Base-by-base conservation (phyloP, 139 green algal genomes). In the Dunaliella sp. region DNA sequence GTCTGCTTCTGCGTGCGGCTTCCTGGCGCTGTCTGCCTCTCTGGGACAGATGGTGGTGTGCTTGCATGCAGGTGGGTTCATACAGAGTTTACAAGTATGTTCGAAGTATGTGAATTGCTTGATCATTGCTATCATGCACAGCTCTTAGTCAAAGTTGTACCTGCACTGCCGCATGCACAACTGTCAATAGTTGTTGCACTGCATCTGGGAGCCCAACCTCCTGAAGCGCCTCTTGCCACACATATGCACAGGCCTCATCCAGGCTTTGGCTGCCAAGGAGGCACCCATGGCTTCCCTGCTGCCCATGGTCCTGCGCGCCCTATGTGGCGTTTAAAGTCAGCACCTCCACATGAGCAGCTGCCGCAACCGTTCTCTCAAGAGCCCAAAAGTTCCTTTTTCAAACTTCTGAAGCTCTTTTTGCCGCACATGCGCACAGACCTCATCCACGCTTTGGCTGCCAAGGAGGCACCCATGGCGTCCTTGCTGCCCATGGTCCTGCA, bases 291-390 rank as follows among this genome's bases (percentile, higher is more conserved):
- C 48, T 65, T 65, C 48, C 48, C 16, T 95, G 36, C 84, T 93
- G 75, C 57, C 82, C 0, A 81, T 86, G 2, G 80, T 89, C 65
- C 87, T 97, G 83, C 88, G 94, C 33, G 86, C 87, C 57, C 86
- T 96, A 77, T 91, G 87, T 82, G 89, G 84, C 38, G 84, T 95
- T n/a, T n/a, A 26, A 81, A 92, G 37, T 32, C 88, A 22, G 89
- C 88, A 0, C 81, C 90, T 33, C 93, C 90, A 0, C 93, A 94
- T 77, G 88, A 93, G 30, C 89, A 93, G n/a, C 90, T 96, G 75
- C 93, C 93, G 2, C 36, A 37, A 0, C 32, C 84, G 58, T 84
- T 95, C 81, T 87, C 93, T 35, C 88, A 89, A 7, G 75, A 88
- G n/a, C n/a, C n/a, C n/a, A n/a, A n/a, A n/a, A n/a, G n/a, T n/a